Conservation (phyloP, 768 basidiomycete genomes). For the Tephrocybe sp. region DNA sequence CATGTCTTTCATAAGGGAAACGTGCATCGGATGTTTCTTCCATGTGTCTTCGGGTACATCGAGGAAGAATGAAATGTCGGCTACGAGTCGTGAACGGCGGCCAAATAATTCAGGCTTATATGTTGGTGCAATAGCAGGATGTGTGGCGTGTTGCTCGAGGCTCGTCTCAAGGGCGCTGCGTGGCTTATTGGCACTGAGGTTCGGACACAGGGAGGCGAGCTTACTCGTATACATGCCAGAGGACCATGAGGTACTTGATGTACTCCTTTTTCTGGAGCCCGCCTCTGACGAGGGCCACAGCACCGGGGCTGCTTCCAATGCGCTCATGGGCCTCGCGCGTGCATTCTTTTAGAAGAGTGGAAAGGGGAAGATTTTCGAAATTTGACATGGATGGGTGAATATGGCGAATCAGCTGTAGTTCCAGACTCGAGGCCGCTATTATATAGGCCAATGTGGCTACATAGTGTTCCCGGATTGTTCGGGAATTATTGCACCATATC, state of each 20-base stretch:
- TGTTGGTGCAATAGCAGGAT: conserved; percentile 63
- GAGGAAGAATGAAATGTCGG: conserved; percentile 66
- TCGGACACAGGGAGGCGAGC: conserved; percentile 22
- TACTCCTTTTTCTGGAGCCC: conserved; percentile 63
- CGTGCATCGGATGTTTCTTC: conserved; percentile 55
- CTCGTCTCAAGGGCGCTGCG: conserved; percentile 53
- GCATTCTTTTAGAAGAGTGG: conserved; percentile 44
- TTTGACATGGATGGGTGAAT: background rate
- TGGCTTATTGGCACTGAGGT: background rate
- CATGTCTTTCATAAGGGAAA: conserved; percentile 38
- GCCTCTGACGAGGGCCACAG: conserved; percentile 55
- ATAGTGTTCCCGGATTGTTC: too few species aligned
- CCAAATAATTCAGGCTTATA: conserved; percentile 70
- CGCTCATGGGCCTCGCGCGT: conserved; percentile 54
- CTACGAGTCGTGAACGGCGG: conserved; percentile 53
- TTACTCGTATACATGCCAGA: conserved; percentile 79
- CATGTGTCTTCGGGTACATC: conserved; percentile 50
- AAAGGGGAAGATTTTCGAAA: conserved; percentile 41
- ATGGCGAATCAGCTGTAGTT: too few species aligned
- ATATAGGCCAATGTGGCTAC: too few species aligned
- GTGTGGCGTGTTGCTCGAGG: conserved; percentile 56
- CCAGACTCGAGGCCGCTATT: too few species aligned
- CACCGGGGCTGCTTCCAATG: conserved; percentile 57
- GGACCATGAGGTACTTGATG: conserved; percentile 67
- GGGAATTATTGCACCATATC: too few species aligned